phyloP scores from a whole-genome alignment of 2,329 filamentous ascomycete genomes.

The Neopestalotiopsis rosae region DNA sequence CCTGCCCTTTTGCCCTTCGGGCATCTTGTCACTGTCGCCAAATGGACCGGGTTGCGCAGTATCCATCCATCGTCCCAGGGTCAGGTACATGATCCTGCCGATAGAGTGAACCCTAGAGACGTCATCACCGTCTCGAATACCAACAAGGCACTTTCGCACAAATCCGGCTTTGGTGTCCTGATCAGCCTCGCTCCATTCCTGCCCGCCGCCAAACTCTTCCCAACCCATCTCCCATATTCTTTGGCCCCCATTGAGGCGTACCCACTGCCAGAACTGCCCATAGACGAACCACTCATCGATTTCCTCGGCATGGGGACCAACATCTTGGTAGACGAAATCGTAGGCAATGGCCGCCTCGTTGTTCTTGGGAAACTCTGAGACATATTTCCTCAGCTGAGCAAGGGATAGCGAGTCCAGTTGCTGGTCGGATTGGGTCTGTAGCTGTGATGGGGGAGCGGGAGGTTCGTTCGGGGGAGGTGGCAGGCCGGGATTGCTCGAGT shows the following conservation, averaged over 20 bases:
- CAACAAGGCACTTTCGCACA: constrained; percentile 56
- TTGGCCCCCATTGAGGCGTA: constrained; percentile 77
- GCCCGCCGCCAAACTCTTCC: constrained; percentile 55
- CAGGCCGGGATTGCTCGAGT: constrained; percentile 32
- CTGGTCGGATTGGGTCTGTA: constrained; percentile 30
- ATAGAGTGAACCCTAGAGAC: constrained; percentile 58
- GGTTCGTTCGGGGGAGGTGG: constrained; percentile 31
- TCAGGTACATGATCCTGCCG: constrained; percentile 63
- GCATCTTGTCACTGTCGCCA: constrained; percentile 36
- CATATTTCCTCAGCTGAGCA: constrained; percentile 73
- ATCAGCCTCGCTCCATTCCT: constrained; percentile 70
- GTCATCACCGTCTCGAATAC: constrained; percentile 50
- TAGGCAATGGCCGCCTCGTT: constrained; percentile 76
- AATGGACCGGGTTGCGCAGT: constrained; percentile 58
- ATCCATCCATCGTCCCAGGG: constrained; percentile 73
- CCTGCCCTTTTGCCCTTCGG: constrained; percentile 48
- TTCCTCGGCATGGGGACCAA: constrained; percentile 80
- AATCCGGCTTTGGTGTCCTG: constrained; percentile 62
- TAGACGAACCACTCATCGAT: constrained; percentile 98
- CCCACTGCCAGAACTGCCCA: constrained; percentile 77
- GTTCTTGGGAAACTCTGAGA: constrained; percentile 73
- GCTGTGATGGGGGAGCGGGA: constrained; percentile 26
- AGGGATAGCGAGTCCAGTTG: constrained; percentile 75
- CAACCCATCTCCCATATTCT: constrained; percentile 80
- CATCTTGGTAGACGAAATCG: constrained; percentile 82